Evolutionary conservation across 1,139 yeast species (phyloP).

Genomic region (Groenewaldozyma auringiensis): DNA sequence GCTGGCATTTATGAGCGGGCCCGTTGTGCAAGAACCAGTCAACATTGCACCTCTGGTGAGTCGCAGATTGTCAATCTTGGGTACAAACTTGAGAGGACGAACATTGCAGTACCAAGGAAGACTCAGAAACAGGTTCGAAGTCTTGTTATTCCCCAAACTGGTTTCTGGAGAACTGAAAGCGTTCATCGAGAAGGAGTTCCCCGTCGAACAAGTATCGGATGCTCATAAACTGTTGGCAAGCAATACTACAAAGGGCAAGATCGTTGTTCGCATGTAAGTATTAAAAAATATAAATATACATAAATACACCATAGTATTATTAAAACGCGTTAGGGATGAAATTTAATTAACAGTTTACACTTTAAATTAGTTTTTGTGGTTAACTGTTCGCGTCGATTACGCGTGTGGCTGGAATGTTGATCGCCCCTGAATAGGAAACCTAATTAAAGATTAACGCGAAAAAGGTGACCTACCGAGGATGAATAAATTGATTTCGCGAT

Average conservation of each 20-base stretch:
- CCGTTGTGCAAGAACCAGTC: conserved; percentile 17
- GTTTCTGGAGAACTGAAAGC: conserved; percentile 20
- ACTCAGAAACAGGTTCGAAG: conserved; percentile 22
- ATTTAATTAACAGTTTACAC: too few species aligned
- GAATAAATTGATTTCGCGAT: not conserved
- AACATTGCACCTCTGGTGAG: conserved; percentile 20
- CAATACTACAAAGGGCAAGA: conserved; percentile 28
- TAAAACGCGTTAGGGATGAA: too few species aligned
- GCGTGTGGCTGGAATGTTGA: conserved; percentile 2
- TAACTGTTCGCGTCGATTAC: conserved; percentile 2
- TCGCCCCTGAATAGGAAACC: not conserved
- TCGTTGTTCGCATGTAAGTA: conserved; percentile 25
- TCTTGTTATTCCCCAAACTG: conserved; percentile 24
- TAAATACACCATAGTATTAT: too few species aligned
- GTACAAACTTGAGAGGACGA: conserved; percentile 29
- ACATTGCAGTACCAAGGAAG: conserved; percentile 22
- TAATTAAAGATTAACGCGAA: not conserved
- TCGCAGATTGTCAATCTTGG: conserved; percentile 26
- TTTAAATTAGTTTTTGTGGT: too few species aligned
- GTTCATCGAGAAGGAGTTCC: conserved; percentile 22
- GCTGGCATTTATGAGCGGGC: conserved; percentile 26
- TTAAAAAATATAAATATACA: conserved; percentile 2
- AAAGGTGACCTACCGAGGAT: too few species aligned
- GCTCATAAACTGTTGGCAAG: conserved; percentile 29
- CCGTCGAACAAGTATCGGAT: conserved; percentile 22